phyloP scores from a whole-genome alignment of 2,329 filamentous ascomycete species.

The Phialophora expanda region DNA sequence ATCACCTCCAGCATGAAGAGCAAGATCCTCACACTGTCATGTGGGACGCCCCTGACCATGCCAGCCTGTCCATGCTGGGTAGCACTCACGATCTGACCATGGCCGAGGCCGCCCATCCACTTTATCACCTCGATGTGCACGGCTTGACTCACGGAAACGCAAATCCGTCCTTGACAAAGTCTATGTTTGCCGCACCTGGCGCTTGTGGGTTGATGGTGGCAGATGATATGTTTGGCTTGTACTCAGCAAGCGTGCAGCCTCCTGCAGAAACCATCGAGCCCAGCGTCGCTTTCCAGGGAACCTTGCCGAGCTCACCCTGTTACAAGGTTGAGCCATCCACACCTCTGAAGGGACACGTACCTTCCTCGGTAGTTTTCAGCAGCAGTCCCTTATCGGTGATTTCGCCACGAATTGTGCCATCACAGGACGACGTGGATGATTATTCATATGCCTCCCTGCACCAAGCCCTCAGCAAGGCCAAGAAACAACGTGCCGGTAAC shows the following conservation, averaged over 20 bases:
- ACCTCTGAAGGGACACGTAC: constrained; percentile 24
- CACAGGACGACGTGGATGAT: constrained; percentile 36
- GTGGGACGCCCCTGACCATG: constrained; percentile 21
- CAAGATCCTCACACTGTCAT: constrained; percentile 15
- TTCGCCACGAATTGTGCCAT: constrained; percentile 32
- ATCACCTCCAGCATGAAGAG: constrained; percentile 25
- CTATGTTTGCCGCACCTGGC: constrained; percentile 29
- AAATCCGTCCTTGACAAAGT: constrained; percentile 36
- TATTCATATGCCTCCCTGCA: constrained; percentile 26
- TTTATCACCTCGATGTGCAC: constrained; percentile 9
- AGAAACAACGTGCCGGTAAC: constrained; percentile 21
- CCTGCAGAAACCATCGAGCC: constrained; percentile 38
- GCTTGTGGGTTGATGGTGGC: constrained; percentile 9
- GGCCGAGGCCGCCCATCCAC: constrained; percentile 10
- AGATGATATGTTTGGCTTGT: constrained; percentile 27
- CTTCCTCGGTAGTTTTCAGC: constrained; percentile 29
- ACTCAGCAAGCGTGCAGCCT: constrained; percentile 15
- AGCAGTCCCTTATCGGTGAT: constrained; percentile 36
- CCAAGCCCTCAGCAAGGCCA: constrained; percentile 13
- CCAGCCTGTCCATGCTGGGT: constrained; percentile 17
- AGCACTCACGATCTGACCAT: constrained; percentile 19
- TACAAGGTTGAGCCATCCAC: constrained; percentile 38
- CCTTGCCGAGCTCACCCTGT: constrained; percentile 31
- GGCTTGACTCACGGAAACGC: constrained; percentile 20
- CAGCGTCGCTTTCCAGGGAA: constrained; percentile 36